Percentiles rank a stretch among this genome's conserved stretches.
Evolutionary conservation across 129 eudicot genomes (phyloP).

Genomic region (Flaveria brownii): DNA sequence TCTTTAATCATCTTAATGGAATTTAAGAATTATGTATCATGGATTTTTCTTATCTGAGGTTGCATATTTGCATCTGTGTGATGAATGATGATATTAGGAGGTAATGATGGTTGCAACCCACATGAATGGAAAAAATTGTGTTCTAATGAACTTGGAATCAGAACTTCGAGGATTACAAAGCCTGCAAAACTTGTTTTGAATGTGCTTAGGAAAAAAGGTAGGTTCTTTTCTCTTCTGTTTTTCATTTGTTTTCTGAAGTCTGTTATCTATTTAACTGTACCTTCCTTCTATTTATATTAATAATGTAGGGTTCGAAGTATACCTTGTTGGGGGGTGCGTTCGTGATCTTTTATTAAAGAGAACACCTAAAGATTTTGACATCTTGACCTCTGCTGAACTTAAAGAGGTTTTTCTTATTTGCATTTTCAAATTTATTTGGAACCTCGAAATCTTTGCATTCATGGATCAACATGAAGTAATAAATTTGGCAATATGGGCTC

Average conservation of each 20-base stretch:
- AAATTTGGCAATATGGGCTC: not conserved
- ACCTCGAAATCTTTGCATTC: not conserved
- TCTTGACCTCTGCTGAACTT: constrained; percentile 66
- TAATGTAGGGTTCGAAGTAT: constrained; percentile 53
- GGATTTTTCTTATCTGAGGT: not conserved
- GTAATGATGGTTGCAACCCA: constrained; percentile 34
- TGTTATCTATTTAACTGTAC: not conserved
- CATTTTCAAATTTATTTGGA: not conserved
- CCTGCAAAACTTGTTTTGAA: constrained; percentile 54
- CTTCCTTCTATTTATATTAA: not conserved
- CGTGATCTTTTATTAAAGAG: constrained; percentile 55
- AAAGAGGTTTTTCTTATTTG: constrained; percentile 45
- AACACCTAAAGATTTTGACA: constrained; percentile 65
- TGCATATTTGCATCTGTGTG: not conserved
- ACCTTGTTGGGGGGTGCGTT: constrained; percentile 67
- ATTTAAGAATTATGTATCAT: not conserved
- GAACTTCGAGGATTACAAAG: constrained; percentile 47
- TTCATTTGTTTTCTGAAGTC: not conserved
- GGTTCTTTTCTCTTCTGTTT: not conserved
- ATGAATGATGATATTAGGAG: constrained; percentile 24
- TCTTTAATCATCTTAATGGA: not conserved
- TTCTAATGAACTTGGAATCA: constrained; percentile 60
- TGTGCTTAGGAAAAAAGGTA: constrained; percentile 53
- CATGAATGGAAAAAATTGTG: constrained; percentile 58
- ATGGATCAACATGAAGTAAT: not conserved